Evolutionary conservation across 1,284 basidiomycete genomes (phyloP).

Genomic region (Trichosporon sp.): DNA sequence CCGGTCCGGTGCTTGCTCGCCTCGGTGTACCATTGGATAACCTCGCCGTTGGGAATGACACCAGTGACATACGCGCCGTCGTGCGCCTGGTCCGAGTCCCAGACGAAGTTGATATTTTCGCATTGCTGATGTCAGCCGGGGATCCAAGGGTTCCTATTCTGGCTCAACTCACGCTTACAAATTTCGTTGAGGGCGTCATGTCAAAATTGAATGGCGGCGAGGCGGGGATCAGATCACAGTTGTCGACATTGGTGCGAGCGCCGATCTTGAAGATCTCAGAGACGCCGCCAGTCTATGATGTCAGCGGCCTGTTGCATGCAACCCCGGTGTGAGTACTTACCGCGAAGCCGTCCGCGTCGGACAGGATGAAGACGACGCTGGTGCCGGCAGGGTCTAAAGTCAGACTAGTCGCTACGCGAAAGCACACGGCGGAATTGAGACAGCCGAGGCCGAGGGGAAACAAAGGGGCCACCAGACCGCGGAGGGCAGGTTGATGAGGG

Average conservation of each 20-base stretch:
- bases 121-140: too few relatives aligned
- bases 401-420: too few relatives aligned
- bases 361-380: conserved; percentile 38
- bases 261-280: conserved; percentile 30
- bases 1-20: conserved; percentile 2
- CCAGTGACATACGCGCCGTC: conserved; percentile 34
- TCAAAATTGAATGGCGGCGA: conserved; percentile 7
- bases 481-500: too few relatives aligned
- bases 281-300: conserved; percentile 36
- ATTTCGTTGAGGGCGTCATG: neutral
- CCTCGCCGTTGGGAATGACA: conserved; percentile 39
- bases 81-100: conserved; percentile 16
- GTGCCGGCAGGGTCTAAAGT: neutral
- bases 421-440: too few relatives aligned
- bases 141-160: too few relatives aligned
- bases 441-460: too few relatives aligned
- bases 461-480: too few relatives aligned
- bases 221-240: neutral
- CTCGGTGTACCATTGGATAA: conserved; percentile 24
- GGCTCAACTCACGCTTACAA: neutral
- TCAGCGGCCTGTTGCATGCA: too few relatives aligned
- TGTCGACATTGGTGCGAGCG: neutral
- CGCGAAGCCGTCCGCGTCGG: conserved; percentile 35
- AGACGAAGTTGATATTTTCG: conserved; percentile 29
- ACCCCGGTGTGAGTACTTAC: conserved; percentile 21